Conservation (phyloP, 768 basidiomycete species). For the Rhizopogon roseolus region DNA sequence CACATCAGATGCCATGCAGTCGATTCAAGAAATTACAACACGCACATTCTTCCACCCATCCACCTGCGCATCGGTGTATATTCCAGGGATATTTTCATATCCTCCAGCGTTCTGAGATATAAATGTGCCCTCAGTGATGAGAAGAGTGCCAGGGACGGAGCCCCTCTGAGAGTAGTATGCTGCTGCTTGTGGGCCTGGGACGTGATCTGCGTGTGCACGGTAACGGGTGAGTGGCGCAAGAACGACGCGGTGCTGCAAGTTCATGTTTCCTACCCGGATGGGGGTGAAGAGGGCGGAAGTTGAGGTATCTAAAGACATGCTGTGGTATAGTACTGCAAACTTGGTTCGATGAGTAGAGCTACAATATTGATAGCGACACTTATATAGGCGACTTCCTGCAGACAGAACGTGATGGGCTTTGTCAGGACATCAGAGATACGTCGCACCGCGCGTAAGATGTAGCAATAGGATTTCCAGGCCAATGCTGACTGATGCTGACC, state of each 20-base stretch:
- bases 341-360: too few relatives aligned
- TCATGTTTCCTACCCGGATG: constrained; percentile 35
- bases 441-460: too few relatives aligned
- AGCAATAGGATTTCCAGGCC: too few relatives aligned
- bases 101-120: constrained; percentile 49
- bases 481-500: too few relatives aligned
- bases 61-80: constrained; percentile 57
- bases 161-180: constrained; percentile 48
- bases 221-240: constrained; percentile 49
- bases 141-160: constrained; percentile 43
- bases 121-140: constrained; percentile 54
- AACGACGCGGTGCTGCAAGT: constrained; percentile 45
- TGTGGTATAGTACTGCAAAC: too few relatives aligned
- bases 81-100: constrained; percentile 49
- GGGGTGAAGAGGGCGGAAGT: constrained; percentile 38
- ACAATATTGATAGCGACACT: too few relatives aligned
- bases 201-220: constrained; percentile 33
- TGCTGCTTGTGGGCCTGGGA: constrained; percentile 31
- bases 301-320: neutral
- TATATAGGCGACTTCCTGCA: too few relatives aligned
- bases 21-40: neutral
- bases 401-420: too few relatives aligned
- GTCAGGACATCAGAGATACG: too few relatives aligned
- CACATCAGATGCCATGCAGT: neutral
- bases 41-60: constrained; percentile 44